phyloP scores from a whole-genome alignment of 805 yeast genomes.

The Yamadazyma philogaea region DNA sequence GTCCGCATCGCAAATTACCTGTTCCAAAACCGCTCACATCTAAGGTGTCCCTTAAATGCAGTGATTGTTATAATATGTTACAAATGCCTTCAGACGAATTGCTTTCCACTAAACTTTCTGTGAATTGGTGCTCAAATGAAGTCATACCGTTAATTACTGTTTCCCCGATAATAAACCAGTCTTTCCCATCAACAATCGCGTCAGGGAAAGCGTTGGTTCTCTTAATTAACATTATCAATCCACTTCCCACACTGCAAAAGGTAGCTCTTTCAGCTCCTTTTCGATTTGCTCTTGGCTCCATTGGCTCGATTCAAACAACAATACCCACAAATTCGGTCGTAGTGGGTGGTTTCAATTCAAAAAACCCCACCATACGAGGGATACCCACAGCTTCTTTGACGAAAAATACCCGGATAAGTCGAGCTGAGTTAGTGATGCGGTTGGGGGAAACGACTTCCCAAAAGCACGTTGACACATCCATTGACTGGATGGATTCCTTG shows the following conservation, averaged over 20 bases:
- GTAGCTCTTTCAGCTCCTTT: conserved; percentile 25
- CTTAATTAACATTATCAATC: conserved; percentile 31
- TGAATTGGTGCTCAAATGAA: conserved; percentile 34
- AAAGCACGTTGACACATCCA: conserved; percentile 11
- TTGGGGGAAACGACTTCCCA: conserved; percentile 11
- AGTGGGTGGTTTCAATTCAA: conserved; percentile 20
- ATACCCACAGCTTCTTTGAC: conserved; percentile 36
- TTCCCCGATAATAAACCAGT: conserved; percentile 14
- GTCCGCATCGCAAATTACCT: conserved; percentile 16
- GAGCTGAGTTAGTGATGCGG: conserved; percentile 31
- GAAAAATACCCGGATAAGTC: conserved; percentile 24
- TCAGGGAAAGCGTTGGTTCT: conserved; percentile 13
- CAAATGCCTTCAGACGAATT: conserved; percentile 26
- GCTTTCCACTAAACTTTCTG: conserved; percentile 26
- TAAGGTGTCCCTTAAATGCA: conserved; percentile 26
- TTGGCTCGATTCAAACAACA: conserved; percentile 13
- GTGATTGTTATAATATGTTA: conserved; percentile 26
- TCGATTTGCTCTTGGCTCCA: conserved; percentile 9
- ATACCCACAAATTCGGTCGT: conserved; percentile 26
- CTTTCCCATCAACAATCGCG: not conserved
- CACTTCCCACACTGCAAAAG: conserved; percentile 20
- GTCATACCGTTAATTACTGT: conserved; percentile 27
- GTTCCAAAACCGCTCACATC: conserved; percentile 23
- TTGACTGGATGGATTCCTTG: conserved; percentile 17
- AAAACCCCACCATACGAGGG: conserved; percentile 23